Percentiles rank a stretch among this genome's conserved stretches.
Evolutionary conservation across 2,329 filamentous ascomycete genomes (phyloP).

Genomic region (Cercospora canescens): DNA sequence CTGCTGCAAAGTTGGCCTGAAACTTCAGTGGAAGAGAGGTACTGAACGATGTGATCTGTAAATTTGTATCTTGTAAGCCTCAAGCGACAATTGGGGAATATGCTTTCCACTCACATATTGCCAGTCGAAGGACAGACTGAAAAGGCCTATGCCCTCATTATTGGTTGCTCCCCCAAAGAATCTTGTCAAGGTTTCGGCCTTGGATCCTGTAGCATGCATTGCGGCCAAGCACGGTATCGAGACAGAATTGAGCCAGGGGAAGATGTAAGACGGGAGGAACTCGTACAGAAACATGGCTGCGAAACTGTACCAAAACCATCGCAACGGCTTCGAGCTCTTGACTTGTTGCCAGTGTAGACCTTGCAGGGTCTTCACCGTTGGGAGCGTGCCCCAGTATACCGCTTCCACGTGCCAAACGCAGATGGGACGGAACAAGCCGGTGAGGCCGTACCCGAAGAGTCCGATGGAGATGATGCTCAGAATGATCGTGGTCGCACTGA

Average conservation of each 20-base stretch:
- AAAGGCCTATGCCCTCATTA: slow-evolving; percentile 55
- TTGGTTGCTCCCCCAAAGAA: slow-evolving; percentile 55
- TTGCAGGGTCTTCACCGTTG: slow-evolving; percentile 56
- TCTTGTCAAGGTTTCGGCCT: slow-evolving; percentile 46
- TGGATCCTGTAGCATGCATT: slow-evolving; percentile 52
- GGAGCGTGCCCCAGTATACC: slow-evolving; percentile 58
- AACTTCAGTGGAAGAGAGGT: slow-evolving; percentile 56
- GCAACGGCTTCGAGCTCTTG: slow-evolving; percentile 53
- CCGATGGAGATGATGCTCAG: slow-evolving; percentile 55
- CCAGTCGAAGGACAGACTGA: slow-evolving; percentile 56
- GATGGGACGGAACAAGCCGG: slow-evolving; percentile 55
- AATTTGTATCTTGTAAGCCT: neutral
- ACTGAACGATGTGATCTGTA: slow-evolving; percentile 53
- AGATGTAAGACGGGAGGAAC: slow-evolving; percentile 57
- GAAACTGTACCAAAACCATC: slow-evolving; percentile 52
- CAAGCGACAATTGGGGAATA: neutral
- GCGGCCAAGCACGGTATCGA: slow-evolving; percentile 57
- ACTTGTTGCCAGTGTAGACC: slow-evolving; percentile 56
- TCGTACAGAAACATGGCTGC: slow-evolving; percentile 53
- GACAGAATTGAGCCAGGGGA: slow-evolving; percentile 56
- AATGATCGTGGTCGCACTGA: slow-evolving; percentile 50
- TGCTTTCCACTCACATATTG: slow-evolving; percentile 38
- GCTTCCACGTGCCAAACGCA: slow-evolving; percentile 58
- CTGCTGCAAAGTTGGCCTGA: slow-evolving; percentile 45
- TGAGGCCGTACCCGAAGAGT: slow-evolving; percentile 57